These are phyloP conservation scores for Lathyrus sativus DNA, from an alignment of 306 rosid species.

Conservation along the genomic window DNA sequence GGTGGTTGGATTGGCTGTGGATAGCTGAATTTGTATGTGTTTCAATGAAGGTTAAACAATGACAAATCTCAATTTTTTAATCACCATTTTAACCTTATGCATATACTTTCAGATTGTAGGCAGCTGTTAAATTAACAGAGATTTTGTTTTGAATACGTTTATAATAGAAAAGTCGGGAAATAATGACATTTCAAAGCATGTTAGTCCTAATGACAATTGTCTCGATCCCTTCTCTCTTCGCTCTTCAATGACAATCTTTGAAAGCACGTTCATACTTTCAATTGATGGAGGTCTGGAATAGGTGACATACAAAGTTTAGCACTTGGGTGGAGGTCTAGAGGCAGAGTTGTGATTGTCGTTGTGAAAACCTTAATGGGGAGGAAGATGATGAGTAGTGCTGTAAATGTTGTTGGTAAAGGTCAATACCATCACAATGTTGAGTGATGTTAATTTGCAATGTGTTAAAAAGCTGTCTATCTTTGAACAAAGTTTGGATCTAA, in stretches of 20 bases:
- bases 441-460: not conserved
- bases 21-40: slow-evolving; percentile 33
- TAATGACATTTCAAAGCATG: slow-evolving; percentile 44
- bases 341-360: not conserved
- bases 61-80: slow-evolving; percentile 27
- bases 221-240: not conserved
- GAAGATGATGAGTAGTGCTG: not conserved
- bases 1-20: slow-evolving; percentile 31
- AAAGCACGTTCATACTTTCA: not conserved
- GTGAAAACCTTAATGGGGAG: not conserved
- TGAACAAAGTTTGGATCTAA: not conserved
- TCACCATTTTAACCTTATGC: slow-evolving; percentile 38
- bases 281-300: not conserved
- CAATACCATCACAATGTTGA: not conserved
- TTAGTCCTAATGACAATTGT: slow-evolving; percentile 20
- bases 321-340: not conserved
- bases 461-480: not conserved
- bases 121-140: slow-evolving; percentile 37
- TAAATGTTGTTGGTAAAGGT: not conserved
- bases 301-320: not conserved
- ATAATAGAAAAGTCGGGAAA: slow-evolving; percentile 33
- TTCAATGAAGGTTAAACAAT: slow-evolving; percentile 31
- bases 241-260: not conserved
- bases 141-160: slow-evolving; percentile 38
- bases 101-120: slow-evolving; percentile 46